Conservation (phyloP, 148 eudicot species). For the Dysphania ambrosioides region DNA sequence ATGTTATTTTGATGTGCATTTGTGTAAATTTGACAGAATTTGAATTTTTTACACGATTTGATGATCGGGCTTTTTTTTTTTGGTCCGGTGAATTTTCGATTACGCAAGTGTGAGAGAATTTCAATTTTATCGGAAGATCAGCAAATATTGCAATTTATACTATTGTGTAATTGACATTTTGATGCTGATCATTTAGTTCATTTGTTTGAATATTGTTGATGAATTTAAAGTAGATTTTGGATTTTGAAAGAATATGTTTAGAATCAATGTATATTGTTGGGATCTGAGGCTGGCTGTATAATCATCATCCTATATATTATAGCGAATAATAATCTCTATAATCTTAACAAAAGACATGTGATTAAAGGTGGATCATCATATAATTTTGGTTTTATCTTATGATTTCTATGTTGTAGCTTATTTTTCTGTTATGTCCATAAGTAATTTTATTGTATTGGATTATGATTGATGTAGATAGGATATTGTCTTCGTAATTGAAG, state of each 20-base stretch:
- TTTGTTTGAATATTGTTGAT: background rate
- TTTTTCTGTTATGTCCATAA: background rate
- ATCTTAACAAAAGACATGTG: background rate
- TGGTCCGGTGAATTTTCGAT: background rate
- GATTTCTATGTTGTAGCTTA: background rate
- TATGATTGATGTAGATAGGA: background rate
- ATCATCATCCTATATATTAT: too few species aligned
- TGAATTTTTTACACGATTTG: background rate
- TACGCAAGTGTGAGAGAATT: background rate
- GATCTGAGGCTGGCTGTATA: background rate
- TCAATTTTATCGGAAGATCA: background rate
- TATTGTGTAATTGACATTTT: too few species aligned
- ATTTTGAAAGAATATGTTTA: background rate
- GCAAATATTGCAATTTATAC: too few species aligned
- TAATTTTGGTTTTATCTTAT: background rate
- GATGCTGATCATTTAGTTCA: background rate
- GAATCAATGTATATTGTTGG: background rate
- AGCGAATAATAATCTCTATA: background rate
- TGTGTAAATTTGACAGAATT: too few species aligned
- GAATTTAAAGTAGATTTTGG: background rate
- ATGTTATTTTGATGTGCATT: too few species aligned
- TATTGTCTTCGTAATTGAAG: background rate
- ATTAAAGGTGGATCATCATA: background rate
- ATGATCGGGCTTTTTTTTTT: background rate
- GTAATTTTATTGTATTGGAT: background rate